Conservation (phyloP, 2,329 filamentous ascomycete species). For the Calonectria pteridis region DNA sequence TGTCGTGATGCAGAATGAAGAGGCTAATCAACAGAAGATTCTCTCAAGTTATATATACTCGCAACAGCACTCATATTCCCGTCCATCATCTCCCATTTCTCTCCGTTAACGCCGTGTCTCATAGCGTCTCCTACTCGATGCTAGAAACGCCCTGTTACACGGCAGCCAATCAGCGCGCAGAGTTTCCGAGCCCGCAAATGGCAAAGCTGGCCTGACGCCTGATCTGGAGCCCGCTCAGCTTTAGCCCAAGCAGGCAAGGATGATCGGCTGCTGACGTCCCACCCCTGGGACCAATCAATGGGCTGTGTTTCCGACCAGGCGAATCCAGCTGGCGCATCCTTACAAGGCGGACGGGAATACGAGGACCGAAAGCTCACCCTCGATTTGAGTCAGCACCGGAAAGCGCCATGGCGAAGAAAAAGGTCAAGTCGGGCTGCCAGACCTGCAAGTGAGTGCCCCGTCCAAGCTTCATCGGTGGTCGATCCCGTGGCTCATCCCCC, state of each 20-base stretch:
- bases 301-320: conserved; percentile 36
- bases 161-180: conserved; percentile 32
- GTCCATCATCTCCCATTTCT: neutral
- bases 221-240: neutral
- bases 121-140: neutral
- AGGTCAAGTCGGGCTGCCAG: conserved; percentile 41
- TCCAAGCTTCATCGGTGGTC: no score
- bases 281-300: conserved; percentile 31
- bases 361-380: no score
- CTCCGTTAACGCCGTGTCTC: neutral
- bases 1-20: neutral
- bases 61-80: neutral
- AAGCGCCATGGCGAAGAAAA: conserved; percentile 14
- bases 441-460: conserved; percentile 43
- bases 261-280: neutral
- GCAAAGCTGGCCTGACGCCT: neutral
- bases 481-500: neutral
- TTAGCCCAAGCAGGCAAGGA: neutral
- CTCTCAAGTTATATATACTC: neutral
- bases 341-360: neutral
- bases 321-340: conserved; percentile 18
- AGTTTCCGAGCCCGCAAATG: conserved; percentile 39
- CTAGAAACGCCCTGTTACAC: neutral
- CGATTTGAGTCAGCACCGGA: neutral
- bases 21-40: neutral